Conservation (phyloP, 495 filamentous ascomycete genomes). For the Clohesyomyces aquaticus region DNA sequence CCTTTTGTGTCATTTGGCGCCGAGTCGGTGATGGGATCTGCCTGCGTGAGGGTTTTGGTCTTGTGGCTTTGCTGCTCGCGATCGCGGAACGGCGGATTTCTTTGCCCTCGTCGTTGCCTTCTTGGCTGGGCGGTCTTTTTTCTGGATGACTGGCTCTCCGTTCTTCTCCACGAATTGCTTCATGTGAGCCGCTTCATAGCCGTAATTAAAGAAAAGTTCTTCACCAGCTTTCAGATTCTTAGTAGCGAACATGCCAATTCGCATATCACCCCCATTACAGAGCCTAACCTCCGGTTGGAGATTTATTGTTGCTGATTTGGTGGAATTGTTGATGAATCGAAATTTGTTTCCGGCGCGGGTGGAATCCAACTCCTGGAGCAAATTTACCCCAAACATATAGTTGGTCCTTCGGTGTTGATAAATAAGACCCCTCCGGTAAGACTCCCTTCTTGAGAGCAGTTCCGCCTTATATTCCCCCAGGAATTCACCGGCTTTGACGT, state of each 20-base stretch:
- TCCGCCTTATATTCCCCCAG: slow-evolving; percentile 77
- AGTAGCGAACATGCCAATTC: slow-evolving; percentile 68
- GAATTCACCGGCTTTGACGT: slow-evolving; percentile 62
- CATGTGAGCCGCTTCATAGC: slow-evolving; percentile 39
- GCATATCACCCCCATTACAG: slow-evolving; percentile 65
- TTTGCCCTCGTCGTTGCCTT: background rate
- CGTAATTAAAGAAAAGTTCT: slow-evolving; percentile 75
- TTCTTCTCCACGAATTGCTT: slow-evolving; percentile 4
- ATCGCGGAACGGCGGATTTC: background rate
- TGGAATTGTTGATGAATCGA: slow-evolving; percentile 72
- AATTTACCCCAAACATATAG: slow-evolving; percentile 60
- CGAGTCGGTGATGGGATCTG: background rate
- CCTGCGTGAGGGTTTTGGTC: background rate
- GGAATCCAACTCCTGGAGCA: slow-evolving; percentile 52
- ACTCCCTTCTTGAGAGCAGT: slow-evolving; percentile 65
- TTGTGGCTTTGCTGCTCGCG: background rate
- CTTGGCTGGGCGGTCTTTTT: background rate
- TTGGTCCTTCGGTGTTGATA: slow-evolving; percentile 63
- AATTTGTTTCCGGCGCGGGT: slow-evolving; percentile 56
- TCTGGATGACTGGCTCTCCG: background rate
- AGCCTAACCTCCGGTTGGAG: slow-evolving; percentile 63
- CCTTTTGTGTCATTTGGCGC: background rate
- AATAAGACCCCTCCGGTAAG: slow-evolving; percentile 65
- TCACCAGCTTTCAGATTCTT: slow-evolving; percentile 63
- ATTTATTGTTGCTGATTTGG: slow-evolving; percentile 51